Evolutionary conservation across 495 filamentous ascomycete species (phyloP).

Genomic region (Articulospora tetracladia): DNA sequence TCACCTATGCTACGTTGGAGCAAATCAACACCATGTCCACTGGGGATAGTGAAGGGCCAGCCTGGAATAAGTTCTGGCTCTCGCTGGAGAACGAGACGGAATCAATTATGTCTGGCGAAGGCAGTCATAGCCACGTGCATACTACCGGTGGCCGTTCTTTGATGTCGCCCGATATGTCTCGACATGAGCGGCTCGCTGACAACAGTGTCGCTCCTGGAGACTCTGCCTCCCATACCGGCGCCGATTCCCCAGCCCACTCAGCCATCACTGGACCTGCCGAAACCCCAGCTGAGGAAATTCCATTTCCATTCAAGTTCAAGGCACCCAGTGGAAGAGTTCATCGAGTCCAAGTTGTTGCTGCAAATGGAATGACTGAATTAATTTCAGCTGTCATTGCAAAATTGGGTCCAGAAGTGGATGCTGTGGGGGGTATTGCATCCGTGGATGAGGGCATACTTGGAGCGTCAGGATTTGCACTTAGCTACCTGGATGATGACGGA

Average conservation of each 20-base stretch:
- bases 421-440: conserved; percentile 75
- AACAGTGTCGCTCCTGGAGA: conserved; percentile 89
- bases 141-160: conserved; percentile 58
- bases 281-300: conserved; percentile 56
- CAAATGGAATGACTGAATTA: conserved; percentile 77
- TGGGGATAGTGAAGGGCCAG: conserved; percentile 86
- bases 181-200: conserved; percentile 56
- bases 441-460: conserved; percentile 76
- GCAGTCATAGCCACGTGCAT: conserved; percentile 55
- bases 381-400: conserved; percentile 78
- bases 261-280: conserved; percentile 46
- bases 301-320: conserved; percentile 99
- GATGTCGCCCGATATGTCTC: conserved; percentile 72
- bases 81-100: conserved; percentile 90
- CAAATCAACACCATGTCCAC: conserved; percentile 74
- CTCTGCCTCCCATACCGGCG: conserved; percentile 88
- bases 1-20: conserved; percentile 96
- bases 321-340: conserved; percentile 94
- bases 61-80: conserved; percentile 99
- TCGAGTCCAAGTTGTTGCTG: conserved; percentile 77
- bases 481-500: conserved; percentile 96
- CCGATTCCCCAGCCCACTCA: conserved; percentile 70
- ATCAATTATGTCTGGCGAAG: conserved; percentile 91
- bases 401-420: conserved; percentile 80
- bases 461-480: conserved; percentile 83